Evolutionary conservation across 352 stramenopile species (phyloP), one percentile per base, ranked within the genome.

Genomic region (Phytophthora pisi): DNA sequence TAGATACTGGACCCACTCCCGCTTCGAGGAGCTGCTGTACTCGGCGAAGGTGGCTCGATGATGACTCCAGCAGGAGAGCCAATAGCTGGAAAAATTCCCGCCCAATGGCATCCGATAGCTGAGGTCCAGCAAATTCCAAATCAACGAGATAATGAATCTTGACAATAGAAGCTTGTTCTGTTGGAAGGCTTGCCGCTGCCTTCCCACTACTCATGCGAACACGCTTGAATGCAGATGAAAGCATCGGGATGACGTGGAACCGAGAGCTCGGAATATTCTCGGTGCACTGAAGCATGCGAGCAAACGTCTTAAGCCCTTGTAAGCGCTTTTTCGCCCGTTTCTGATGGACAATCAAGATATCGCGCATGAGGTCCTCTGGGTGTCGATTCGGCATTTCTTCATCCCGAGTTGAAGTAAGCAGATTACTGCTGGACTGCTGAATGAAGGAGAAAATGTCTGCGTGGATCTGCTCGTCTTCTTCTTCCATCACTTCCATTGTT

Each of bases 381-480:
- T 60, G 75, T 38, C 50, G 50, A 45, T 47, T 43, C 7, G 11
- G 10, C 4, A 2, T 34, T 43, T 64, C 46, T 9, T 59, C 59
- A 0, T 61, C 40, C 28, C 43, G 46, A 31, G 42, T 66, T 3
- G 56, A 43, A 28, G 54, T 40, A 18, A 70, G 9, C 43, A 78
- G 10, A 18, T 52, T 51, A 16, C 9, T 72, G 34, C 51, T 72
- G 16, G 81, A 79, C 43, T 89, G 79, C 54, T 96, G 86, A 16
- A 96, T 65, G 34, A 96, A 96, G 1, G 78, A 79, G 53, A 96
- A 95, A 18, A 95, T 84, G 26, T 96, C 88, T 1, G 82, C 62
- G 36, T 94, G 86, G 34, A 93, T 77, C n/a, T 81, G 82, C 53
- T 94, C 88, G 45, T 96, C 88, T 74, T 96, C 88, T 70, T 92